These are phyloP conservation scores for Sonneratia alba DNA, from an alignment of 345 rosid genomes.

Conservation along the genomic window DNA sequence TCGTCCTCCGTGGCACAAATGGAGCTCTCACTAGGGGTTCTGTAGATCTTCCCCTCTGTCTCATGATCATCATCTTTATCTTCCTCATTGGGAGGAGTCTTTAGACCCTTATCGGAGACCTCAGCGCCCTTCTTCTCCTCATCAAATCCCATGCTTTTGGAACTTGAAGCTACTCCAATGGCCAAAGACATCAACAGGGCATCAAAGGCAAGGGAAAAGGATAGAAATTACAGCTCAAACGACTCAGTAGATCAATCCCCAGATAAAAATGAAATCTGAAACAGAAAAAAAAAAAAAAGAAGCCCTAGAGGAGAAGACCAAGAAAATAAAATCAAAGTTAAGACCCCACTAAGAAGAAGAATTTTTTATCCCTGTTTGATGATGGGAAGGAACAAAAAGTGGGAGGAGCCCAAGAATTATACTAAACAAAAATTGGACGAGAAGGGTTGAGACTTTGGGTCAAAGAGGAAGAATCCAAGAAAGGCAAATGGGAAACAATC, in stretches of 20 bases:
- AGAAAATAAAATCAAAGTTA: neutral
- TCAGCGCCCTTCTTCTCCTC: conserved; percentile 7
- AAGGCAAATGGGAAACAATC: conserved; percentile 1
- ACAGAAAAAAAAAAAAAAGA: no score
- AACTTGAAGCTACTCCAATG: conserved; percentile 13
- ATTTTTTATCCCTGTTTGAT: no score
- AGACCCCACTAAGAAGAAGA: no score
- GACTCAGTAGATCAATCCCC: no score
- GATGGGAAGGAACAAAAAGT: no score
- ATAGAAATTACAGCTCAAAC: no score
- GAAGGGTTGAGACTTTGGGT: neutral
- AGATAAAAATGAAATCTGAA: no score
- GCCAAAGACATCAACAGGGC: conserved; percentile 13
- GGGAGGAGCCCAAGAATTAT: no score
- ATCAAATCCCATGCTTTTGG: conserved; percentile 14
- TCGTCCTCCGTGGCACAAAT: conserved; percentile 14
- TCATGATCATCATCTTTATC: conserved; percentile 1
- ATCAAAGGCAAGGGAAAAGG: neutral
- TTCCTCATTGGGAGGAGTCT: conserved; percentile 14
- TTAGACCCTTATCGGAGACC: conserved; percentile 2
- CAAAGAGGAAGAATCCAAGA: conserved; percentile 1
- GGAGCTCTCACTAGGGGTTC: conserved; percentile 13
- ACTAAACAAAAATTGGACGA: neutral
- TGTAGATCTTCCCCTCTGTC: conserved; percentile 8
- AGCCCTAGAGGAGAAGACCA: no score